phyloP scores from a whole-genome alignment of 148 eudicot species.

The Polygonum aviculare region DNA sequence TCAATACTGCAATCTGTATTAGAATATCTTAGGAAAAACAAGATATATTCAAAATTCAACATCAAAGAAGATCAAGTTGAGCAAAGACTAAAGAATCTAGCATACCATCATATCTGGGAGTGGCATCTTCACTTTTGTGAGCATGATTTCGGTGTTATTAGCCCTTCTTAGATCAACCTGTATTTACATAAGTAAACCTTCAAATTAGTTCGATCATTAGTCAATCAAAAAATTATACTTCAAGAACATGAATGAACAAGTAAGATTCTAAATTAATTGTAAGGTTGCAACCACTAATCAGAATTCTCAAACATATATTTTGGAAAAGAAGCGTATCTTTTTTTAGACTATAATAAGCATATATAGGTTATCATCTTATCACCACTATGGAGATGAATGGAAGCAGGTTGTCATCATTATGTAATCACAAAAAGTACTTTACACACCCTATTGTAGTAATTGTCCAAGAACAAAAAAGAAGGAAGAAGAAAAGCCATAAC shows the following conservation, averaged over 20 bases:
- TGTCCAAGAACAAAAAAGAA: background rate
- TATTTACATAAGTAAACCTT: conserved; percentile 6
- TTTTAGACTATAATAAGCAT: background rate
- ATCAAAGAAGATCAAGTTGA: background rate
- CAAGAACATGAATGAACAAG: background rate
- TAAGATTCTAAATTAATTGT: no score
- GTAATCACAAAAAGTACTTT: background rate
- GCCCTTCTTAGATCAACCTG: conserved; percentile 90
- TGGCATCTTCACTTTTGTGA: conserved; percentile 97
- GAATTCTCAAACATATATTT: background rate
- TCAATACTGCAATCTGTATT: conserved; percentile 71
- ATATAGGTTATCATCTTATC: background rate
- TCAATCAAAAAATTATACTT: background rate
- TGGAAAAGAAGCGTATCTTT: background rate
- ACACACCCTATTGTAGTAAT: background rate
- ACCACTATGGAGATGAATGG: background rate
- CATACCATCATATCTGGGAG: conserved; percentile 98
- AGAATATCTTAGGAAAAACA: background rate
- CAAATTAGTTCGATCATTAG: background rate
- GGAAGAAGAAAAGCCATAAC: background rate
- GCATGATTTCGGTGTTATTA: conserved; percentile 95
- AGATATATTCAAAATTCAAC: background rate
- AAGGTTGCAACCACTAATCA: background rate
- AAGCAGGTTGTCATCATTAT: background rate
- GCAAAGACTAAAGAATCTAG: conserved; percentile 1